Conservation (phyloP, 306 rosid species). For the Chamaecrista fasciculata region DNA sequence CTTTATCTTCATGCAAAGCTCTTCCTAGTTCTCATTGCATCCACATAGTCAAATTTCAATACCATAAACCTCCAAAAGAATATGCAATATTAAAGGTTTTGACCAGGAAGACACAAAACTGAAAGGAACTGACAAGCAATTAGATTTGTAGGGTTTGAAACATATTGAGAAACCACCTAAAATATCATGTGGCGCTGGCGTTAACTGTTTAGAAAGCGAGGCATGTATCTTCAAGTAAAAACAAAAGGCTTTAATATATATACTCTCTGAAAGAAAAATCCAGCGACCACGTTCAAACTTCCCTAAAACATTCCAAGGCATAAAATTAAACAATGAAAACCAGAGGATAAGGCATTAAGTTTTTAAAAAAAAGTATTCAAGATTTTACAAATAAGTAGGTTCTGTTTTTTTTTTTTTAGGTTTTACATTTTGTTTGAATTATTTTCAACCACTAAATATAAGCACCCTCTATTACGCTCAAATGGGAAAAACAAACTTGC, state of each 20-base stretch:
- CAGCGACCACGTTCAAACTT: constrained; percentile 11
- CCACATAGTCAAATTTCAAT: constrained; percentile 24
- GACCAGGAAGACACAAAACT: constrained; percentile 11
- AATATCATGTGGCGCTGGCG: too few species aligned
- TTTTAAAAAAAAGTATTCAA: too few species aligned
- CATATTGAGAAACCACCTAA: constrained; percentile 5
- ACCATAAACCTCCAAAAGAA: constrained; percentile 22
- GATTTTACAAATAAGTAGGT: too few species aligned
- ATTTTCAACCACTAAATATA: too few species aligned
- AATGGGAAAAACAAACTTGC: too few species aligned
- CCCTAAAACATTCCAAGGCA: constrained; percentile 20
- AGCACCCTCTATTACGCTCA: too few species aligned
- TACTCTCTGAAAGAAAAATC: constrained; percentile 16
- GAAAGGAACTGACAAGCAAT: constrained; percentile 20
- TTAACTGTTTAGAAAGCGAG: constrained; percentile 6
- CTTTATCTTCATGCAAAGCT: constrained; percentile 31
- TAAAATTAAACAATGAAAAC: neutral
- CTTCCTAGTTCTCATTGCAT: constrained; percentile 15
- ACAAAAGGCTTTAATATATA: neutral
- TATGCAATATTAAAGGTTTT: neutral
- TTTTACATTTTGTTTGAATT: too few species aligned
- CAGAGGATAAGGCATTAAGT: neutral
- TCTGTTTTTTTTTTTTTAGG: too few species aligned
- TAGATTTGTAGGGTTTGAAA: constrained; percentile 17
- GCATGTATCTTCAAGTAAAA: neutral